A percentile compares a stretch with the other conserved stretches of the same genome.
These are phyloP conservation scores for Quercus parvula DNA, from an alignment of 306 rosid species.

Conservation along the genomic window DNA sequence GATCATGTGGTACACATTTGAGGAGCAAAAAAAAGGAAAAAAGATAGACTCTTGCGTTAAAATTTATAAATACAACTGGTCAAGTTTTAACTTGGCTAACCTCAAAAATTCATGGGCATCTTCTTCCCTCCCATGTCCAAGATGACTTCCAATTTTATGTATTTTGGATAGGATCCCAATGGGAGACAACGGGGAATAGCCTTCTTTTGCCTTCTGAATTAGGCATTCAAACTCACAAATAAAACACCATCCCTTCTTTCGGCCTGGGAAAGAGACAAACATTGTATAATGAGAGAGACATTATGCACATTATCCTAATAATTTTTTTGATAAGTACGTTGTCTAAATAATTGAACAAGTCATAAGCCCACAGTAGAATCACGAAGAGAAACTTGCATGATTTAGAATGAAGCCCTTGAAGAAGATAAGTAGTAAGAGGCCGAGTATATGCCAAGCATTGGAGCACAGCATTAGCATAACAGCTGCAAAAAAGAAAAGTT, in stretches of 20 bases:
- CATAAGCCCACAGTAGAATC: neutral
- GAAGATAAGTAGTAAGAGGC: slow-evolving; percentile 61
- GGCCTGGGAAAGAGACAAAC: slow-evolving; percentile 40
- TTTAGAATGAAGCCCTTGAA: slow-evolving; percentile 66
- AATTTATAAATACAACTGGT: slow-evolving; percentile 9
- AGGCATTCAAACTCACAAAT: slow-evolving; percentile 73
- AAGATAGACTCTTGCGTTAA: neutral
- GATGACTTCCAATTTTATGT: slow-evolving; percentile 75
- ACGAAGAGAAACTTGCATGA: slow-evolving; percentile 50
- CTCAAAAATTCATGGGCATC: slow-evolving; percentile 89
- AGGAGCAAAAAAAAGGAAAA: neutral
- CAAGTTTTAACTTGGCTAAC: slow-evolving; percentile 41
- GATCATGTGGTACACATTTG: slow-evolving; percentile 11
- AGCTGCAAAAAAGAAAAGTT: slow-evolving; percentile 44
- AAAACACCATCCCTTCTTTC: slow-evolving; percentile 82
- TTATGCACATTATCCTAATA: slow-evolving; percentile 20
- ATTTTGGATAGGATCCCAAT: slow-evolving; percentile 72
- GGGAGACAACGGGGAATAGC: slow-evolving; percentile 68
- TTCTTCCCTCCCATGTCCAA: slow-evolving; percentile 80
- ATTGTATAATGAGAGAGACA: slow-evolving; percentile 15
- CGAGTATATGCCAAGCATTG: slow-evolving; percentile 78
- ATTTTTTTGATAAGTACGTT: neutral
- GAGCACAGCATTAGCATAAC: slow-evolving; percentile 85
- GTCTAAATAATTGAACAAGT: slow-evolving; percentile 13
- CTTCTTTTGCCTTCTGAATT: slow-evolving; percentile 67